Base-by-base conservation (phyloP, 176 grass and related monocot genomes). In the Musa acuminata region DNA sequence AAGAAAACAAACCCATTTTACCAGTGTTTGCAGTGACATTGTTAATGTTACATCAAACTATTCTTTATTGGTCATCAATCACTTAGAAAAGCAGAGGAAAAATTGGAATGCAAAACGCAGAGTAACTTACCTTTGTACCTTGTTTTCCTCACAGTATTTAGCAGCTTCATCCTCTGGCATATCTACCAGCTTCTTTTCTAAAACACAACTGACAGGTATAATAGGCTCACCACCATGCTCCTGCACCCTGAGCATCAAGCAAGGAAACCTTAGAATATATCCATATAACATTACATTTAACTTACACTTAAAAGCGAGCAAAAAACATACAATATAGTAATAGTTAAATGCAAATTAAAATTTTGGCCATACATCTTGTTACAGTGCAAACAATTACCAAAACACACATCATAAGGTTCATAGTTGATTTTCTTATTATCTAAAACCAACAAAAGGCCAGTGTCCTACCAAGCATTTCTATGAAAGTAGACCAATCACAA, bases 151-250 rank as follows among this genome's bases (percentile, higher is more conserved):
- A 65, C 95, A 98, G 82, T 98, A 98, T 85, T 98, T 98, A 72
- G 90, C 90, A 85, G 90, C 95, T 89, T 98, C 95, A 78, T 98
- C 95, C 10, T 82, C 87, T 26, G 90, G 90, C 88, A 98, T 98
- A 93, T 98, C 95, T 21, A 85, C 88, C 65, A 98, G 77, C 63
- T 83, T 87, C 78, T 91, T 84, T 67, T 98, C 95, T 50, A 98
- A 89, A 66, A 83, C 86, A 82, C 95, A 98, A 74, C 90, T 93
- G 68, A 98, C 85, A 79, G 94, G 94, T 76, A 98, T 90, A 78
- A 98, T 98, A 53, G 86, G 78, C 81, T 89, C 94, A 55, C 90
- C 90, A 78, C 94, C 94, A 98, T 98, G 88, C 77, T 87, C 94
- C 80, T 98, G 72, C 55, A 98, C 94, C 94, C 94, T 98, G 48